These are phyloP conservation scores for Bipolaris zeicola DNA, from an alignment of 2,329 filamentous ascomycete genomes.

Conservation along the genomic window DNA sequence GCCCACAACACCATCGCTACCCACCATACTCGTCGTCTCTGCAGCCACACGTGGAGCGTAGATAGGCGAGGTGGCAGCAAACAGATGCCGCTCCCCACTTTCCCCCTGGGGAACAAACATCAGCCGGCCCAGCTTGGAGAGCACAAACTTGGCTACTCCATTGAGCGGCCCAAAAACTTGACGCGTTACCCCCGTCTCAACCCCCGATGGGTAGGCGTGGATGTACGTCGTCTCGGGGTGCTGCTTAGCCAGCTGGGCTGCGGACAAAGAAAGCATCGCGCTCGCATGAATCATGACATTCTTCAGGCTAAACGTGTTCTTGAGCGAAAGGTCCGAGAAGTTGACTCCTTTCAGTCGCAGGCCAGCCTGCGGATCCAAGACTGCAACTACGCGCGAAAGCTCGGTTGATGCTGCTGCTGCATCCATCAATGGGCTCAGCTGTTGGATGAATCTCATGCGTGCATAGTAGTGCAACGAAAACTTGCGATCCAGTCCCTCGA, in stretches of 20 bases:
- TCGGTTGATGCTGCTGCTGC: constrained; percentile 16
- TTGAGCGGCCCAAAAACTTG: constrained; percentile 15
- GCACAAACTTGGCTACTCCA: constrained; percentile 4
- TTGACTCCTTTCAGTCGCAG: constrained; percentile 17
- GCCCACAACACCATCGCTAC: constrained; percentile 31
- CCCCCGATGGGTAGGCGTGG: constrained; percentile 35
- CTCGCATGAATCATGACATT: constrained; percentile 32
- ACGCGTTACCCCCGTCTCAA: constrained; percentile 28
- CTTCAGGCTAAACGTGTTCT: constrained; percentile 31
- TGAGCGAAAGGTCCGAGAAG: constrained; percentile 36
- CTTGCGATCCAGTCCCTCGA: constrained; percentile 46
- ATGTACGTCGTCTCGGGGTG: constrained; percentile 33
- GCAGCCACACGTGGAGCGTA: constrained; percentile 27
- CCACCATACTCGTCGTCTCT: constrained; percentile 17
- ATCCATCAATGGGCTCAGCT: constrained; percentile 47
- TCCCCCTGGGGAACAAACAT: constrained; percentile 32
- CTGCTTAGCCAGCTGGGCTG: constrained; percentile 29
- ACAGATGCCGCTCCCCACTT: constrained; percentile 45
- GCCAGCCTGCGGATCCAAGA: constrained; percentile 34
- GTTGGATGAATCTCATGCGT: constrained; percentile 47
- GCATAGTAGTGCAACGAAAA: constrained; percentile 43
- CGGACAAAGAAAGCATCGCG: constrained; percentile 35
- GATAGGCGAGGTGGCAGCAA: constrained; percentile 31
- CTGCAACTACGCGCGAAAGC: constrained; percentile 40
- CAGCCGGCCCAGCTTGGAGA: constrained; percentile 18